A percentile compares a stretch with the other conserved stretches of the same genome.
Conservation (phyloP, 106 monocot genomes). For the Dioscorea dumetorum region DNA sequence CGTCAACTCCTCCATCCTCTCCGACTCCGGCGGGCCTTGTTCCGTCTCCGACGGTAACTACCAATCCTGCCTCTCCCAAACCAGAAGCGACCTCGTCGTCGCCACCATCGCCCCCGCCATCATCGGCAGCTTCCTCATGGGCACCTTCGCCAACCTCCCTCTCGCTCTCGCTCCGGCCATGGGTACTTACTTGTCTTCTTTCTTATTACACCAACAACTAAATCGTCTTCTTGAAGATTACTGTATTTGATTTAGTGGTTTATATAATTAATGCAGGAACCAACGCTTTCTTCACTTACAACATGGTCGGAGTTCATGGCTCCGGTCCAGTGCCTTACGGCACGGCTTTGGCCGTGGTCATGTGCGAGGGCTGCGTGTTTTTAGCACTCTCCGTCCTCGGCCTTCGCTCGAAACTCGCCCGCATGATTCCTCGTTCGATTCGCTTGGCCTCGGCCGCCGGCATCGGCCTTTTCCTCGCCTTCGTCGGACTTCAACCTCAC, state of each 20-base stretch:
- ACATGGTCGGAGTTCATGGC: conserved; percentile 62
- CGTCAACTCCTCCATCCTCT: conserved; percentile 57
- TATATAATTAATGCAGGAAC: not conserved
- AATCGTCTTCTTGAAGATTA: too few species aligned
- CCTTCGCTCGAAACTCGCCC: conserved; percentile 42
- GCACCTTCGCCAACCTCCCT: conserved; percentile 57
- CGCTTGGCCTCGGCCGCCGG: conserved; percentile 61
- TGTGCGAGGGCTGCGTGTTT: conserved; percentile 57
- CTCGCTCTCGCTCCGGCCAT: conserved; percentile 61
- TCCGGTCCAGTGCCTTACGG: conserved; percentile 46
- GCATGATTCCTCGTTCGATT: conserved; percentile 46
- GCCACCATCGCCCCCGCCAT: conserved; percentile 35
- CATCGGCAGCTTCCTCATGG: conserved; percentile 48
- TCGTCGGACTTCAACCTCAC: conserved; percentile 48
- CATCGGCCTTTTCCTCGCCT: conserved; percentile 76
- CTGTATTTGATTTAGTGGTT: too few species aligned
- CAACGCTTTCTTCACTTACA: conserved; percentile 68
- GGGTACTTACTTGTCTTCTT: conserved; percentile 26
- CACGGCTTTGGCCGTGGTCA: conserved; percentile 48
- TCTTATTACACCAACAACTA: too few species aligned
- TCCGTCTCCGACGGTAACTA: conserved; percentile 27
- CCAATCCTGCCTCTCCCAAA: conserved; percentile 21
- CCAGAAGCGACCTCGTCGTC: conserved; percentile 30
- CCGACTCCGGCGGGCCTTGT: conserved; percentile 64
- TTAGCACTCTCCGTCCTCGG: conserved; percentile 44